Percentiles rank a stretch among this genome's conserved stretches.
Evolutionary conservation across 805 yeast species (phyloP).

Genomic region (Kurtzmaniella fragi): DNA sequence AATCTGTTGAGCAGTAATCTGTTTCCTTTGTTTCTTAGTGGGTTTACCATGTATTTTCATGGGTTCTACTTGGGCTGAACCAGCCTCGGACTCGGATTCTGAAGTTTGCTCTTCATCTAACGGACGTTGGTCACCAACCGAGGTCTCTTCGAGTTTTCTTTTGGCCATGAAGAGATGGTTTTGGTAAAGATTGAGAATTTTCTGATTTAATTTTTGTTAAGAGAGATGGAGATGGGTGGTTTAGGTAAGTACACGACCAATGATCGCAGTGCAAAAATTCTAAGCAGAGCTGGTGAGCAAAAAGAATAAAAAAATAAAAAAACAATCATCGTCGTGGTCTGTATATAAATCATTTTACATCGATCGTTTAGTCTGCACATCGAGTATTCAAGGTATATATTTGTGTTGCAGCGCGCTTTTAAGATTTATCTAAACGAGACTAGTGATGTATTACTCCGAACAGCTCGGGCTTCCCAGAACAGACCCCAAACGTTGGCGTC

Average conservation of each 20-base stretch:
- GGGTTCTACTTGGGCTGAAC: constrained; percentile 7
- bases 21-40: constrained; percentile 31
- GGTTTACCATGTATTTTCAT: constrained; percentile 10
- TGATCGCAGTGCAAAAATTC: too few relatives aligned
- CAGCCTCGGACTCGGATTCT: constrained; percentile 10
- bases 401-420: background rate
- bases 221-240: too few relatives aligned
- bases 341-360: background rate
- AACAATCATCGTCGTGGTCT: too few relatives aligned
- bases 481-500: constrained; percentile 71
- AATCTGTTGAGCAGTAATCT: constrained; percentile 70
- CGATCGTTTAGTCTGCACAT: background rate
- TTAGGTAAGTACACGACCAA: constrained; percentile 1
- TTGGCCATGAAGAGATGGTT: constrained; percentile 16
- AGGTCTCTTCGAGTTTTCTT: constrained; percentile 16
- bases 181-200: constrained; percentile 2
- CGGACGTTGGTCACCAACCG: constrained; percentile 5
- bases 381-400: background rate
- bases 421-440: background rate
- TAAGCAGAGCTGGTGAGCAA: background rate
- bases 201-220: too few relatives aligned
- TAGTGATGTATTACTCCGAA: constrained; percentile 57
- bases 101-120: constrained; percentile 18
- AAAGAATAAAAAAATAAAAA: too few relatives aligned
- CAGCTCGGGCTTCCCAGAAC: constrained; percentile 59